Base-by-base conservation (phyloP, 2,329 filamentous ascomycete genomes). In the Cercospora sp. region DNA sequence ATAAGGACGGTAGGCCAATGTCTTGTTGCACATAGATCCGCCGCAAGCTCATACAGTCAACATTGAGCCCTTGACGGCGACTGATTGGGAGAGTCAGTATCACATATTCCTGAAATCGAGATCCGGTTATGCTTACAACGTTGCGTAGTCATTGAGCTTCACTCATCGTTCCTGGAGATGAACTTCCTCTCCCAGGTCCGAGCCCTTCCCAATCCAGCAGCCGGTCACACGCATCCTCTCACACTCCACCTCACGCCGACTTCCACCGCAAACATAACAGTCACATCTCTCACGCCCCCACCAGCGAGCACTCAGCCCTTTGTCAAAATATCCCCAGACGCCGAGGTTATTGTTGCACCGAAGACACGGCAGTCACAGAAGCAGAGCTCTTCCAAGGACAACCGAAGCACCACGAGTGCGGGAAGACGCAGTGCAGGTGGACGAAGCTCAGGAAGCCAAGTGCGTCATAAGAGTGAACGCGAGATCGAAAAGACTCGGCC, bases 261-360 rank as follows among this genome's bases (percentile, higher is more conserved):
- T 0, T 97, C 94, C 3, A 97, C 94, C 1, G 96, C 95, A 9
- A 97, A 94, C 76, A 93, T 99, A 70, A 89, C 89, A 66, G 87
- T 98, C 8, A 88, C 92, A 6, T 93, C 92, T 1, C 83, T 99
- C n/a, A 88, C 90, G 1, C 95, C 95, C 1, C 83, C 88, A 0
- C 88, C 89, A 3, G 80, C 91, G 1, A 83, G 87, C 2, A 87
- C 89, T 60, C 86, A 88, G 1, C 86, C 92, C 0, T 99, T 99
- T 77, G 93, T 92, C 28, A 98, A 97, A 80, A 92, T 99, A 61
- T 91, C 92, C 0, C 91, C 94, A 0, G 93, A 98, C 77, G 94
- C 94, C 24, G 95, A 99, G 80, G 94, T 99, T 61, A 97, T 98
- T 72, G 95, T 99, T 69, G 95, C 95, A 3, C 95, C 95, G 0